Base-by-base conservation (phyloP, 805 yeast genomes). In the Candida xyloterini region DNA sequence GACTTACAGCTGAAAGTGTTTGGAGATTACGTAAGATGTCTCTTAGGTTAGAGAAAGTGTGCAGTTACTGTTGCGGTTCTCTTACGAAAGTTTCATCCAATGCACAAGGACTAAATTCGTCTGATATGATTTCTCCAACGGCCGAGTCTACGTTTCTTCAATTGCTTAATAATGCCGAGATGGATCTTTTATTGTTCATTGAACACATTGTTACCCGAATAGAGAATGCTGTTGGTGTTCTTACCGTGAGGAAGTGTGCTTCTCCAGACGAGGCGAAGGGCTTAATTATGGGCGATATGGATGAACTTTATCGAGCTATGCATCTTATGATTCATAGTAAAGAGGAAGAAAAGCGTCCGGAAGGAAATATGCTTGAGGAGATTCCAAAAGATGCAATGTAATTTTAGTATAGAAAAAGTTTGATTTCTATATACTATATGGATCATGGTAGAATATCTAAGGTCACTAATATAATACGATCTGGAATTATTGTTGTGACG, bases 191-290 rank as follows among this genome's bases (percentile, higher is more conserved):
- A 28, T 66, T 72, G 4, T 67, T 81, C 30, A 64, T 84, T 44
- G 87, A 81, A 42, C 84, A 79, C 48, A 62, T 81, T 20, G 74
- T 83, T 10, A 76, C 89, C 0, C 70, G 95, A 57, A 66, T 85
- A 27, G 95, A 86, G 55, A 72, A 77, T 38, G 68, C 76, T 43
- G 75, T 76, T 11, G 66, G 73, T 1, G 46, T 69, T 31, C 50
- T 78, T 35, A 59, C 64, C 15, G 41, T 76, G 25, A 68, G 79
- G 41, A 74, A 71, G 47, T 40, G 40, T 11, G 40, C 51, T 21
- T 43, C 48, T 4, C 24, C 47, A 5, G 24, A 29, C 20, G 22
- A 24, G 9, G 21, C 13, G 7, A 13, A 38, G 1, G 53, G 51
- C 9, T 11, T 51, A 22, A 28, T 27, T 27, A 30, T 35, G 26